Percentiles rank a stretch among this genome's conserved stretches.
Evolutionary conservation across 148 eudicot species (phyloP).

Genomic region (Arbutus unedo): DNA sequence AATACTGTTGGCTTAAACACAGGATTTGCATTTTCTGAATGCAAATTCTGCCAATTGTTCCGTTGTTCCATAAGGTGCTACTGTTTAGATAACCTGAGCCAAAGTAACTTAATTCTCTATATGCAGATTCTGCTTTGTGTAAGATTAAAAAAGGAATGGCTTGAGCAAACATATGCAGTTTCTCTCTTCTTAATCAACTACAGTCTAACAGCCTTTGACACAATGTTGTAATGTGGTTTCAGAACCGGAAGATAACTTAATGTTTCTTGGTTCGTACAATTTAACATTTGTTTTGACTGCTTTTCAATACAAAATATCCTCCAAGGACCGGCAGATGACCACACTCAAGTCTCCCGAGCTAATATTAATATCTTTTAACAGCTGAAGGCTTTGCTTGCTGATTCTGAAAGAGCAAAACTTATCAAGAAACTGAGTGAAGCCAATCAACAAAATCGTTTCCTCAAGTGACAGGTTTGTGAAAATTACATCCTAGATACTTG

Average conservation of each 20-base stretch:
- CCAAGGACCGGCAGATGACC: background rate
- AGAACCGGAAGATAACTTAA: background rate
- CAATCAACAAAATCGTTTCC: constrained; percentile 88
- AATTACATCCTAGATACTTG: background rate
- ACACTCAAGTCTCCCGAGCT: background rate
- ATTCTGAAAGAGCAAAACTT: constrained; percentile 79
- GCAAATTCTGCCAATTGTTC: background rate
- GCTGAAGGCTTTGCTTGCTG: constrained; percentile 67
- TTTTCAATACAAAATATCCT: background rate
- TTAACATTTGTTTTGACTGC: background rate
- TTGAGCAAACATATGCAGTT: background rate
- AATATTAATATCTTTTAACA: constrained; percentile 24
- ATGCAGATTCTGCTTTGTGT: background rate
- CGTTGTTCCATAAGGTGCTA: background rate
- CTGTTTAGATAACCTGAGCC: background rate
- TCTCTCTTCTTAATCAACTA: background rate
- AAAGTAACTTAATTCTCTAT: background rate
- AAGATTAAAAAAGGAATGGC: background rate
- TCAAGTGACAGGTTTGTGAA: constrained; percentile 78
- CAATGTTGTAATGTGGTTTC: background rate
- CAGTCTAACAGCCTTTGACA: background rate
- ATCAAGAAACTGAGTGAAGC: constrained; percentile 92
- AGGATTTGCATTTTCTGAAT: background rate
- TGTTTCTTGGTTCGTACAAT: background rate
- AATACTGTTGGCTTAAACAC: background rate